Evolutionary conservation across 2,329 filamentous ascomycete genomes (phyloP).

Genomic region (Trichoderma endophyticum): DNA sequence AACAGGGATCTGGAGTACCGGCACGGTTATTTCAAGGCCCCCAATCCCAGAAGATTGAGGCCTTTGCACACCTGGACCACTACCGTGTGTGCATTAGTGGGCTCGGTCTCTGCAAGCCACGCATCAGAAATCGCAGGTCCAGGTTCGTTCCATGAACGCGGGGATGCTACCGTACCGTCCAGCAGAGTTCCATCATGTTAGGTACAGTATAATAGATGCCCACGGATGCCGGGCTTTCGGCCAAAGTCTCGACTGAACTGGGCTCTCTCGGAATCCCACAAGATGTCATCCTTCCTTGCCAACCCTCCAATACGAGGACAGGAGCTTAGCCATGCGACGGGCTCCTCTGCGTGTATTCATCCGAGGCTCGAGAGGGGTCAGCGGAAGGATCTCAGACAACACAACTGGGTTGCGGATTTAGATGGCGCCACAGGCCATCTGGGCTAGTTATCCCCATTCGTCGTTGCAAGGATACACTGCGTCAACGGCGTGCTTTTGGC

Average conservation of each 20-base stretch:
- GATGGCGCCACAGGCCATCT: slow-evolving; percentile 2
- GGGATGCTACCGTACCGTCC: not conserved
- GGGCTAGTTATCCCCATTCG: not conserved
- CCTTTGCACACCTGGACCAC: not conserved
- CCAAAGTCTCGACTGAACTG: not conserved
- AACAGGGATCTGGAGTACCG: not conserved
- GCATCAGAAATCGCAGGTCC: not conserved
- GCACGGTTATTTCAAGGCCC: slow-evolving; percentile 2
- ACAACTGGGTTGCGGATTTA: not conserved
- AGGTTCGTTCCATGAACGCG: not conserved
- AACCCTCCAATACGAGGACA: not conserved
- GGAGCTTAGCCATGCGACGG: not conserved
- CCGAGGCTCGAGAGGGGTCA: slow-evolving; percentile 13
- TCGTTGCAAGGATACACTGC: not conserved
- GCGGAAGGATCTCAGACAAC: slow-evolving; percentile 10
- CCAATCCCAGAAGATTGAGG: not conserved
- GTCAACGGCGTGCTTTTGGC: not conserved
- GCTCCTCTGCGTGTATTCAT: not conserved
- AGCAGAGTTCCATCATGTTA: not conserved
- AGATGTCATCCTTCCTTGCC: not conserved
- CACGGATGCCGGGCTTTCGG: not conserved
- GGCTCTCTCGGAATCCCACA: not conserved
- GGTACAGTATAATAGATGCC: not conserved
- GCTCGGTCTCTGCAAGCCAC: slow-evolving; percentile 17
- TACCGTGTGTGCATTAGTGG: slow-evolving; percentile 15